Conservation (phyloP, 768 basidiomycete genomes). For the Tulasnella sp. region DNA sequence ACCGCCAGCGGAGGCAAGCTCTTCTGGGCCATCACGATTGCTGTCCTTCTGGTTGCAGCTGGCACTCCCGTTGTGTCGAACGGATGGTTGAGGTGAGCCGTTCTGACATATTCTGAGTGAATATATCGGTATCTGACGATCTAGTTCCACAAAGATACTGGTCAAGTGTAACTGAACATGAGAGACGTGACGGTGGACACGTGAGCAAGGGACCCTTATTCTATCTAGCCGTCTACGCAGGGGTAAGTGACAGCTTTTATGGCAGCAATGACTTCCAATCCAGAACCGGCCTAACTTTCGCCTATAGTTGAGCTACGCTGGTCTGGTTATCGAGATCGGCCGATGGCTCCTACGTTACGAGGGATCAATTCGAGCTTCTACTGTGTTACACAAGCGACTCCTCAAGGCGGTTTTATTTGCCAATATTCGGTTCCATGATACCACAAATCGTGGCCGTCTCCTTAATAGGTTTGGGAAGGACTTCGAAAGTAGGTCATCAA, state of each 20-base stretch:
- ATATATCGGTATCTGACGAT: neutral
- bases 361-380: slow-evolving; percentile 76
- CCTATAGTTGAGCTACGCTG: slow-evolving; percentile 22
- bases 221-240: slow-evolving; percentile 64
- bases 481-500: slow-evolving; percentile 48
- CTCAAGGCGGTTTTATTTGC: slow-evolving; percentile 77
- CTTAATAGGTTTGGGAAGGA: slow-evolving; percentile 85
- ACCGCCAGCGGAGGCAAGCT: slow-evolving; percentile 23
- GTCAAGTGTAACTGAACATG: slow-evolving; percentile 18
- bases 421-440: slow-evolving; percentile 87
- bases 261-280: neutral
- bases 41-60: slow-evolving; percentile 43
- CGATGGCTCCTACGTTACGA: slow-evolving; percentile 66
- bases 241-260: slow-evolving; percentile 29
- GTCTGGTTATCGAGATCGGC: slow-evolving; percentile 45
- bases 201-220: slow-evolving; percentile 24
- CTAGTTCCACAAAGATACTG: slow-evolving; percentile 18
- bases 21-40: slow-evolving; percentile 46
- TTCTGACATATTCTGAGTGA: neutral
- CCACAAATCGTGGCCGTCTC: slow-evolving; percentile 71
- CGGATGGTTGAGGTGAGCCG: slow-evolving; percentile 38
- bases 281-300: no score
- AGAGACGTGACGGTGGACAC: neutral
- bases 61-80: slow-evolving; percentile 57
- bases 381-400: slow-evolving; percentile 62